Evolutionary conservation across 139 green algal species (phyloP).

Genomic region (Raphidocelis subcapitata): DNA sequence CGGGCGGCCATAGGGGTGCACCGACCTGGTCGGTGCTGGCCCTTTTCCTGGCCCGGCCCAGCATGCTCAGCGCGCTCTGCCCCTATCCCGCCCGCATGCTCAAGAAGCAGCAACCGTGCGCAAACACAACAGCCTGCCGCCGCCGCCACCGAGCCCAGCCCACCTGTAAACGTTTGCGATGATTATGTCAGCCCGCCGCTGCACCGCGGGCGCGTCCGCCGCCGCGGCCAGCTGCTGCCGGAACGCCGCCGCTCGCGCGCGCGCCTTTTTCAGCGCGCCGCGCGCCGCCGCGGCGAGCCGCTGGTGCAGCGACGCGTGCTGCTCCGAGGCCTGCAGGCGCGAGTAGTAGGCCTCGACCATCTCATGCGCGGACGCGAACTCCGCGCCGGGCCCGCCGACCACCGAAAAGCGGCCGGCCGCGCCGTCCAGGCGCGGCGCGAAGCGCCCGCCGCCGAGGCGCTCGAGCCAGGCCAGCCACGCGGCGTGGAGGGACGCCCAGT

Average conservation of each 20-base stretch:
- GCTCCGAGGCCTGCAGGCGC: conserved; percentile 44
- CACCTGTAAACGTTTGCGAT: conserved; percentile 76
- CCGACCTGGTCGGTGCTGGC: not conserved
- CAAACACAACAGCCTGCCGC: too few relatives aligned
- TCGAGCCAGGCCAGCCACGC: conserved; percentile 63
- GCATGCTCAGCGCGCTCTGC: not conserved
- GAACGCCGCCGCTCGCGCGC: conserved; percentile 31
- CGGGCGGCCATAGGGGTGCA: not conserved
- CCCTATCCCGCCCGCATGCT: too few relatives aligned
- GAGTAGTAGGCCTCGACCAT: conserved; percentile 62
- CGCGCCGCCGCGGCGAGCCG: conserved; percentile 40
- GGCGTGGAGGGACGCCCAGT: conserved; percentile 49
- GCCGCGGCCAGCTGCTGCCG: conserved; percentile 45
- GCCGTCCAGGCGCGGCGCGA: conserved; percentile 17
- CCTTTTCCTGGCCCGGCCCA: not conserved
- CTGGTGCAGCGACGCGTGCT: conserved; percentile 45
- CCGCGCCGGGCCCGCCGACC: conserved; percentile 35
- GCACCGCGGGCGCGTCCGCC: conserved; percentile 39
- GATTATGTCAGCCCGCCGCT: conserved; percentile 73
- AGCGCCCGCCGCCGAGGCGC: conserved; percentile 32
- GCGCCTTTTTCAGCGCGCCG: conserved; percentile 42
- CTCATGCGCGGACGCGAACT: conserved; percentile 36
- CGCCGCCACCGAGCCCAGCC: not conserved
- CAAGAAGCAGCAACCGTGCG: too few relatives aligned
- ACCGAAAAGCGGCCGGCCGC: conserved; percentile 40